Conservation (phyloP, 1,284 basidiomycete species). For the Malassezia slooffiae region DNA sequence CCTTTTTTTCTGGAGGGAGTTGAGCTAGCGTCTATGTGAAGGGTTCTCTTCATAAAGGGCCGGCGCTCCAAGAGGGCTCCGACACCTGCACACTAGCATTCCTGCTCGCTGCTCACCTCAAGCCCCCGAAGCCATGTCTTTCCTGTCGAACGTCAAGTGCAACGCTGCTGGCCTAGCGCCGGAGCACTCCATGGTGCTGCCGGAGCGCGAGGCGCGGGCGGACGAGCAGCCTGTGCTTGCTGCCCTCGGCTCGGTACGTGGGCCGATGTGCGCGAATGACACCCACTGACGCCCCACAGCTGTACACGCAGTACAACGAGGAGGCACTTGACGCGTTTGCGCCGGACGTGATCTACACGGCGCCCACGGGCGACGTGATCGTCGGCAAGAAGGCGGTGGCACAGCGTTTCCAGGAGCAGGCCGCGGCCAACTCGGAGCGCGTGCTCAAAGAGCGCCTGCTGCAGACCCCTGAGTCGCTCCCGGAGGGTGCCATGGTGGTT, state of each 20-base stretch:
- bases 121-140: slow-evolving; percentile 33
- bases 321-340: slow-evolving; percentile 24
- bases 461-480: slow-evolving; percentile 35
- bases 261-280: too few species aligned
- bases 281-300: slow-evolving; percentile 15
- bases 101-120: too few species aligned
- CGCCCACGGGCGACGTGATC: slow-evolving; percentile 34
- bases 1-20: too few species aligned
- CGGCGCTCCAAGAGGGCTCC: too few species aligned
- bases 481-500: slow-evolving; percentile 34
- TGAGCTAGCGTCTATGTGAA: too few species aligned
- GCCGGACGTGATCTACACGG: slow-evolving; percentile 36
- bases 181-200: slow-evolving; percentile 40
- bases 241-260: slow-evolving; percentile 24
- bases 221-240: slow-evolving; percentile 33
- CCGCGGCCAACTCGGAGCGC: slow-evolving; percentile 7
- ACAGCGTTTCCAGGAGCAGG: slow-evolving; percentile 1
- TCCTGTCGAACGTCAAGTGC: slow-evolving; percentile 33
- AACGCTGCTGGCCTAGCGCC: slow-evolving; percentile 44
- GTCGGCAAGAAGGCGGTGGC: slow-evolving; percentile 31
- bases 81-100: too few species aligned
- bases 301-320: slow-evolving; percentile 24
- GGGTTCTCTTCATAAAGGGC: too few species aligned
- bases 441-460: slow-evolving; percentile 31
- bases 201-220: slow-evolving; percentile 27